Conservation (phyloP, 192 early-diverging fungal species). For the Backusella circina region DNA sequence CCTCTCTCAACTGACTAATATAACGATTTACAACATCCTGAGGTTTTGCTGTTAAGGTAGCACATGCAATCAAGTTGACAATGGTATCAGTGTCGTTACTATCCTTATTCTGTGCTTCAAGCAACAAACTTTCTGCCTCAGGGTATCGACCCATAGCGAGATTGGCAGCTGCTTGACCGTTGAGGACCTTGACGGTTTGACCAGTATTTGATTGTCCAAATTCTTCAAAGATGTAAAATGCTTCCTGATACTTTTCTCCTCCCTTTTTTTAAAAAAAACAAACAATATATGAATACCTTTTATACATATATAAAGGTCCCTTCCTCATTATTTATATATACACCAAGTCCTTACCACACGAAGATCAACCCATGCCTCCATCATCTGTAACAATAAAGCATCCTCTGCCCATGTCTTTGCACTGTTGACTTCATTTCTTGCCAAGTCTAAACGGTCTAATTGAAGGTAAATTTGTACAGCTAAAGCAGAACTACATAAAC, state of each 20-base stretch:
- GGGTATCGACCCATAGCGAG: slow-evolving; percentile 76
- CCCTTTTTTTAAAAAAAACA: slow-evolving; percentile 40
- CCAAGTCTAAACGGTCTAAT: slow-evolving; percentile 83
- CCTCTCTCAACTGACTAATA: slow-evolving; percentile 64
- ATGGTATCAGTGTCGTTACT: slow-evolving; percentile 76
- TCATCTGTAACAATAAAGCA: slow-evolving; percentile 86
- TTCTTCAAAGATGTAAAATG: slow-evolving; percentile 93
- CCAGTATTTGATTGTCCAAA: slow-evolving; percentile 75
- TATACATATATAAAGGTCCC: too few species aligned
- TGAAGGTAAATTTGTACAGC: slow-evolving; percentile 74
- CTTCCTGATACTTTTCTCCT: slow-evolving; percentile 79
- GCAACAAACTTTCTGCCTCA: slow-evolving; percentile 78
- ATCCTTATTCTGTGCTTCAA: slow-evolving; percentile 71
- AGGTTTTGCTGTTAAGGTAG: slow-evolving; percentile 65
- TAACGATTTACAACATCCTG: slow-evolving; percentile 61
- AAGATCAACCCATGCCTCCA: slow-evolving; percentile 87
- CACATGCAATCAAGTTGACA: slow-evolving; percentile 81
- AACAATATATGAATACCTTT: not conserved
- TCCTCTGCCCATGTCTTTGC: slow-evolving; percentile 93
- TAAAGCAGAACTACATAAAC: slow-evolving; percentile 58
- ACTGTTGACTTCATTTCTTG: slow-evolving; percentile 70
- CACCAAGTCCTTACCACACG: slow-evolving; percentile 38
- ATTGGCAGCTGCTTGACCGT: slow-evolving; percentile 77
- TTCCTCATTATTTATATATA: not conserved
- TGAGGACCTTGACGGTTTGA: slow-evolving; percentile 70